Evolutionary conservation across 108 stramenopile genomes (phyloP), one percentile per base, ranked within the genome.

Genomic region (Craspedostauros australis): DNA sequence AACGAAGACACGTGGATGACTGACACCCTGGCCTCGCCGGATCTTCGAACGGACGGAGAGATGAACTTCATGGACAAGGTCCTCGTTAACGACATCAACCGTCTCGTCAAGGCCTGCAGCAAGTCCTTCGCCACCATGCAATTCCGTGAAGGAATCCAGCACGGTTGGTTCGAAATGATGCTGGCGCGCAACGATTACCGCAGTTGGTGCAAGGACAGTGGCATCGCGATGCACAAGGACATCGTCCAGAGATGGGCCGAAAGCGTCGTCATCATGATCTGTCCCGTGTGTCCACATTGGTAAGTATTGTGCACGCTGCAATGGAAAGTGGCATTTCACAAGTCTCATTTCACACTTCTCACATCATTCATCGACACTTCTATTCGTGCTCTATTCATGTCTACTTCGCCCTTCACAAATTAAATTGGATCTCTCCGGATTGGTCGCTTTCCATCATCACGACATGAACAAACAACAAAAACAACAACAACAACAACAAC

Each of bases 221-320:
- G 71, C 12, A 66, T 93, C 27, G 58, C 91, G 7, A 88, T 96
- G 91, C 90, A 96, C 57, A 66, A 64, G 46, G 79, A 62, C 16
- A 72, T 95, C 25, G 51, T 90, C 53, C 57, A 62, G 41, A 75
- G 73, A 46, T 90, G 88, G 88, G 70, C 58, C 29, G 84, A 86
- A 48, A 66, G 67, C 18, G 25, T 90, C 23, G 66, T 84, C 27
- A 72, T 90, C 51, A 27, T 93, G 42, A 91, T 99, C 52, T 83
- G 94, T 36, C 95, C 98, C 14, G 68, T 99, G 23, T 94, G 88
- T 62, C 81, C 91, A 72, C 89, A 88, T 69, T 91, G 83, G 89
- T 72, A 78, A 68, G 84, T n/a, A n/a, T n/a, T n/a, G 43, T 44
- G 36, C 11, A 12, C 36, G 36, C 36, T 37, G 11, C 36, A 37